Percentiles rank a stretch among this genome's conserved stretches.
phyloP scores from a whole-genome alignment of 306 rosid species.

The Glycine latifolia region DNA sequence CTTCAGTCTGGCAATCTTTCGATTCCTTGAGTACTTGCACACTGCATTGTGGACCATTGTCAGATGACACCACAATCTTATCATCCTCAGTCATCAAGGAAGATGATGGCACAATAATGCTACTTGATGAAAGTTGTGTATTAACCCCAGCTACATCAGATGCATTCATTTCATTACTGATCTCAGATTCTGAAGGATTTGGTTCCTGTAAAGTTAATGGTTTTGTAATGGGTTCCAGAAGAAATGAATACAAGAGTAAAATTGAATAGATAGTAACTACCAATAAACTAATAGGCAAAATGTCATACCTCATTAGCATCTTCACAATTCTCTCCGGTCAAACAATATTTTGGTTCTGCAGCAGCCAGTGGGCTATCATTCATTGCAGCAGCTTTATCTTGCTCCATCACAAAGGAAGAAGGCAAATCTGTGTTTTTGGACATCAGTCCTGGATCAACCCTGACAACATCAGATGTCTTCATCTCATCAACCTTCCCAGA shows the following conservation, averaged over 20 bases:
- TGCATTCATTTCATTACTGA: constrained; percentile 42
- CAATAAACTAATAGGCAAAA: constrained; percentile 14
- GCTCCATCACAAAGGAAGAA: constrained; percentile 41
- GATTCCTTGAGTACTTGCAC: background rate
- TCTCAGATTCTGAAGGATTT: constrained; percentile 45
- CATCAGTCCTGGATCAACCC: constrained; percentile 37
- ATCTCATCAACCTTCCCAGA: constrained; percentile 42
- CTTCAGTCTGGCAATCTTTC: constrained; percentile 28
- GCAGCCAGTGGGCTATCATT: constrained; percentile 33
- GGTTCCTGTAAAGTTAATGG: constrained; percentile 36
- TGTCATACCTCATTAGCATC: constrained; percentile 45
- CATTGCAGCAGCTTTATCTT: constrained; percentile 44
- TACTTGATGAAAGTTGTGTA: background rate
- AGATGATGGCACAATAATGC: constrained; percentile 34
- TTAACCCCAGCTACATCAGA: constrained; percentile 37
- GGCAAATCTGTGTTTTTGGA: constrained; percentile 17
- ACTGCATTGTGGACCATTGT: constrained; percentile 7
- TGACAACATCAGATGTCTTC: constrained; percentile 36
- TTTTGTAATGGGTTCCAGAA: constrained; percentile 13
- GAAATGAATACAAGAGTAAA: constrained; percentile 5
- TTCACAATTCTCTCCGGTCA: constrained; percentile 18
- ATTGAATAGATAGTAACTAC: constrained; percentile 1
- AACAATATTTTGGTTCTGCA: constrained; percentile 33
- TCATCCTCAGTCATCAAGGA: constrained; percentile 34
- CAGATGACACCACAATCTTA: constrained; percentile 35